These are phyloP conservation scores for Teratosphaeria viscida DNA, from an alignment of 2,329 filamentous ascomycete genomes.

Conservation along the genomic window DNA sequence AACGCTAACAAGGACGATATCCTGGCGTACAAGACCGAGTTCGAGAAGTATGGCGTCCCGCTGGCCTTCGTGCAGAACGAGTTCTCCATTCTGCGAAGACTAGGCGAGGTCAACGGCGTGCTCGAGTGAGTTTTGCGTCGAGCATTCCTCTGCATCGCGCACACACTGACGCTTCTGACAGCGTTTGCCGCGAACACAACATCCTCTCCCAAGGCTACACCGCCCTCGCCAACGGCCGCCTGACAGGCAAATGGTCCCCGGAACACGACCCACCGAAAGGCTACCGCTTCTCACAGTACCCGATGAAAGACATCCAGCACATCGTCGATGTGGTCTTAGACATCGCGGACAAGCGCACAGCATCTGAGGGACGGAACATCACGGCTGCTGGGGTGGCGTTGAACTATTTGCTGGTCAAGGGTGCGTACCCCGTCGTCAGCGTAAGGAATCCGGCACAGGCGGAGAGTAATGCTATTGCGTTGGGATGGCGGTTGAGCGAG, in stretches of 20 bases:
- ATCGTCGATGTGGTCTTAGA: neutral
- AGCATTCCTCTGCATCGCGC: neutral
- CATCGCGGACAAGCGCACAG: neutral
- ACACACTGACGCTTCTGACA: neutral
- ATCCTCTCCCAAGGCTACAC: neutral
- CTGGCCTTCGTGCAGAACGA: neutral
- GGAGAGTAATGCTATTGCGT: slow-evolving; percentile 28
- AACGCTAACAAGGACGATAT: neutral
- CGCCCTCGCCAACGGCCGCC: neutral
- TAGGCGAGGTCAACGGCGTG: neutral
- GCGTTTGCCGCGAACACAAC: neutral
- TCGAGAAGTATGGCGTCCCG: neutral
- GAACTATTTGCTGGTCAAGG: slow-evolving; percentile 28
- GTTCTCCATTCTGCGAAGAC: neutral
- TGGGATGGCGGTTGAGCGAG: slow-evolving; percentile 33
- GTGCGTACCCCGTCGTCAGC: slow-evolving; percentile 33
- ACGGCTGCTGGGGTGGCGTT: neutral
- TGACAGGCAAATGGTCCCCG: neutral
- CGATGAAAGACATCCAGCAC: neutral
- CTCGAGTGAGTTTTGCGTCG: neutral
- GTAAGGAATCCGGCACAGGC: slow-evolving; percentile 33
- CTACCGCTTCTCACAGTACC: neutral
- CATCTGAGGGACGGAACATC: neutral
- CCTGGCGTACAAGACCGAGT: neutral
- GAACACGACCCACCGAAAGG: neutral